phyloP scores from a whole-genome alignment of 2,329 filamentous ascomycete species.

The Penicillium janthinellum region DNA sequence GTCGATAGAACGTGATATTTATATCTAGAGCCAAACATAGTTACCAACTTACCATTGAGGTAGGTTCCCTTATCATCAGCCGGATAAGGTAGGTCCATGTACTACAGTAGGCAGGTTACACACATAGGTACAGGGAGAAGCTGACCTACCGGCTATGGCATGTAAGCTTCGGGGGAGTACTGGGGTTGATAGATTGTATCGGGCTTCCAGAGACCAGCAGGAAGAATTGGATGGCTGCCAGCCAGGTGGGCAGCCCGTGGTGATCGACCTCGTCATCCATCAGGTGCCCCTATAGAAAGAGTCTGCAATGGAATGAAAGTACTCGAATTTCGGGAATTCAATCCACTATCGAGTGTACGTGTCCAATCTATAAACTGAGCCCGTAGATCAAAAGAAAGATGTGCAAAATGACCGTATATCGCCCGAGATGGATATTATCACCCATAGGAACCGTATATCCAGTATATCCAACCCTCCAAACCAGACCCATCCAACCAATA shows the following conservation, averaged over 20 bases:
- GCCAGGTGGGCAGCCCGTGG: not conserved
- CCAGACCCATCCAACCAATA: not conserved
- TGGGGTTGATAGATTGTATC: not conserved
- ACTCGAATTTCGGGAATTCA: not conserved
- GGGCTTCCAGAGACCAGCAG: not conserved
- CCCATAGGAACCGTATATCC: not conserved
- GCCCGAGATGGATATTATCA: not conserved
- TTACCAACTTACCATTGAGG: not conserved
- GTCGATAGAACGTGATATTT: not conserved
- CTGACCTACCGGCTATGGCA: too few species aligned
- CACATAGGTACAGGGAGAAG: too few species aligned
- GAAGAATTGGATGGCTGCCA: not conserved
- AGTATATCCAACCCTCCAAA: not conserved
- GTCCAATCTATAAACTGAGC: not conserved
- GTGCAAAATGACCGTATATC: not conserved
- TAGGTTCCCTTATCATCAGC: too few species aligned
- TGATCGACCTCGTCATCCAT: not conserved
- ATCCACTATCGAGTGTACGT: not conserved
- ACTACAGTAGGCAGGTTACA: too few species aligned
- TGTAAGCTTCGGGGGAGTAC: not conserved
- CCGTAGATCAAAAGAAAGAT: not conserved
- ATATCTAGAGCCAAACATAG: not conserved
- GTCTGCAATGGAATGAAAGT: not conserved
- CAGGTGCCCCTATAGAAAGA: too few species aligned
- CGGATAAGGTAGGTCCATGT: too few species aligned